Evolutionary conservation across 2,329 filamentous ascomycete genomes (phyloP), one percentile per base, ranked within the genome.

Genomic region (Akanthomyces dipterigenus): DNA sequence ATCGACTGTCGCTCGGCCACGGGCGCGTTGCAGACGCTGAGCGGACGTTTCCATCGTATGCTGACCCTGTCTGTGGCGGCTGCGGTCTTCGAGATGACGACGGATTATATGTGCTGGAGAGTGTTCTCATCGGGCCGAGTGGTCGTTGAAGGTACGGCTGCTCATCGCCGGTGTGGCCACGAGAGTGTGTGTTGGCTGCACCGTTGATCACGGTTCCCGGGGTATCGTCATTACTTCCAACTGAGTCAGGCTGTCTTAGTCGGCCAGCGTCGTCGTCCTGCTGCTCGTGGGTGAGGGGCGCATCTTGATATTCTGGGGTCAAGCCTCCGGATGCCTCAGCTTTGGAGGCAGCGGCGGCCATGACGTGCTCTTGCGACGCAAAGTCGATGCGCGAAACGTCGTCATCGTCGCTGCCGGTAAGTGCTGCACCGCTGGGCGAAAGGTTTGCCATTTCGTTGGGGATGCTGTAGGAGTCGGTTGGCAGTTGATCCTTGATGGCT

Each of bases 21-120:
- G 73, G 76, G 53, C 81, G 76, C 45, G 83, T 76, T 76, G 85
- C 76, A 71, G 84, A 75, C 67, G 80, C 71, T 69, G 86, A 75
- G 65, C 82, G 75, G 66, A 78, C 75, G 58, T 77, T 73, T 49
- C 75, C 76, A 63, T 76, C 72, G 63, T 76, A 78, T 40, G 78
- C 73, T 55, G 78, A 70, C n/a, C 75, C 69, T 46, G 75, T 69
- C 64, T 74, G 74, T 2, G 82, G 79, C 16, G 71, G 65, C 12
- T 50, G 62, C 24, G 74, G 74, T 60, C 82, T 79, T 53, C 85
- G 77, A 62, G 83, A 82, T 4, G 82, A 81, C 50, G 88, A 86
- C 66, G 87, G 87, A 64, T 89, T 89, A 72, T 95, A 95, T 36
- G 90, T 92, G 71, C 82, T 90, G 34, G 90, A 93, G 1, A 89